Conservation (phyloP, 192 early-diverging fungal species). For the Gaertneriomyces sp. region DNA sequence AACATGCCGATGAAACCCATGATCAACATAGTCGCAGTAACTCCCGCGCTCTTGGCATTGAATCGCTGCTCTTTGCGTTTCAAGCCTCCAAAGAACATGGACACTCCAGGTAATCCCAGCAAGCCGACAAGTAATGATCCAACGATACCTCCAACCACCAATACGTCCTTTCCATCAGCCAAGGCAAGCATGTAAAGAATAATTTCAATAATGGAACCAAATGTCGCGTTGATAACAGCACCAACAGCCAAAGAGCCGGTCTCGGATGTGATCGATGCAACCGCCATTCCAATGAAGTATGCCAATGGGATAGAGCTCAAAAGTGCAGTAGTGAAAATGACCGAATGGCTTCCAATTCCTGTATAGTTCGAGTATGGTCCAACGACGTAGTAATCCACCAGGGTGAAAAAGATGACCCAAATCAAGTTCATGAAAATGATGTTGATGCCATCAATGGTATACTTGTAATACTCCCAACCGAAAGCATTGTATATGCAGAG, state of each 20-base stretch:
- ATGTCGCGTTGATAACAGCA: constrained; percentile 95
- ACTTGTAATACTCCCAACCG: constrained; percentile 95
- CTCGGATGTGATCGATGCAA: constrained; percentile 94
- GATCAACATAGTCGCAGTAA: constrained; percentile 94
- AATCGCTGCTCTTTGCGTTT: constrained; percentile 91
- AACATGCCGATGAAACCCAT: constrained; percentile 89
- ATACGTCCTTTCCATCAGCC: constrained; percentile 75
- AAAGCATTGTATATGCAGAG: constrained; percentile 85
- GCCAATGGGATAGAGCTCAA: constrained; percentile 84
- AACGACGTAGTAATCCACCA: constrained; percentile 76
- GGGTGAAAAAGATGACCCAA: constrained; percentile 75
- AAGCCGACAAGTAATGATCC: constrained; percentile 87
- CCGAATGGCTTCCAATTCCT: constrained; percentile 51
- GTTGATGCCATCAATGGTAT: constrained; percentile 94
- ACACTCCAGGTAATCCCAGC: constrained; percentile 86
- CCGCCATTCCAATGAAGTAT: constrained; percentile 96
- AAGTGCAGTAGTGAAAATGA: constrained; percentile 67
- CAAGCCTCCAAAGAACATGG: constrained; percentile 89
- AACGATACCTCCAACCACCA: constrained; percentile 90
- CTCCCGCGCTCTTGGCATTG: constrained; percentile 91
- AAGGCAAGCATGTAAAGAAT: constrained; percentile 89
- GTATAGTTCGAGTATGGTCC: constrained; percentile 49
- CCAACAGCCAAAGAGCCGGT: constrained; percentile 83
- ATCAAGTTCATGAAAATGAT: constrained; percentile 94
- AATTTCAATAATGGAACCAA: constrained; percentile 94